Evolutionary conservation across 2,329 filamentous ascomycete genomes (phyloP), one percentile per base, ranked within the genome.

Genomic region (Fusarium keratoplasticum): DNA sequence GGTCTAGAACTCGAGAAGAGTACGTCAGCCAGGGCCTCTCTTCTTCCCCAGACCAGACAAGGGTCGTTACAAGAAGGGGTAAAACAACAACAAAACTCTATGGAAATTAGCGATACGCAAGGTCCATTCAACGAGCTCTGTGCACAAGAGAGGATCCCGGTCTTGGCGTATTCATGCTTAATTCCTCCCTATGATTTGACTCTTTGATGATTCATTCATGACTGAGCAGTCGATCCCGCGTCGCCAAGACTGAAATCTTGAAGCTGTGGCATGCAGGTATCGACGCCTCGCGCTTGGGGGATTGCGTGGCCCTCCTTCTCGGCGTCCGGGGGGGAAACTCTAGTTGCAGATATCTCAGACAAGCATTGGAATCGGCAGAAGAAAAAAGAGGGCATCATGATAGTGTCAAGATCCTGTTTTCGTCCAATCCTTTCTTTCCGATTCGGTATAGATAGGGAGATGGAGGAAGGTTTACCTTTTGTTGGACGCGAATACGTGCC

Each of bases 261-360:
- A 36, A 47, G 31, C 36, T 16, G 22, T 62, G 72, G 57, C 50
- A 75, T 73, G 69, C 52, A 64, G 44, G 9, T 64, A 42, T 62
- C 22, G 35, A 66, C 72, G 68, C 68, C 71, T 75, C 65, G 27
- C 47, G 36, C 47, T 52, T 33, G 40, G 55, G 66, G 61, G 72
- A 70, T 74, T 74, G 72, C 72, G 72, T 36, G 72, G 72, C 72
- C 72, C 66, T 70, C 71, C 65, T 47, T 44, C 27, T n/a, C 25
- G n/a, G 29, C 36, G 20, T 8, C 33, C n/a, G 58, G 22, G n/a
- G 16, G 11, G 7, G 36, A 29, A 33, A 18, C 14, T 18, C 59
- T n/a, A 61, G 47, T 52, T 31, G 47, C 27, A 20, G 27, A 52
- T n/a, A 52, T 52, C 47, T 52, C 47, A 52, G 11, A 52, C 47